Conservation (phyloP, 345 rosid genomes). For the Eucalyptus tenuipes region DNA sequence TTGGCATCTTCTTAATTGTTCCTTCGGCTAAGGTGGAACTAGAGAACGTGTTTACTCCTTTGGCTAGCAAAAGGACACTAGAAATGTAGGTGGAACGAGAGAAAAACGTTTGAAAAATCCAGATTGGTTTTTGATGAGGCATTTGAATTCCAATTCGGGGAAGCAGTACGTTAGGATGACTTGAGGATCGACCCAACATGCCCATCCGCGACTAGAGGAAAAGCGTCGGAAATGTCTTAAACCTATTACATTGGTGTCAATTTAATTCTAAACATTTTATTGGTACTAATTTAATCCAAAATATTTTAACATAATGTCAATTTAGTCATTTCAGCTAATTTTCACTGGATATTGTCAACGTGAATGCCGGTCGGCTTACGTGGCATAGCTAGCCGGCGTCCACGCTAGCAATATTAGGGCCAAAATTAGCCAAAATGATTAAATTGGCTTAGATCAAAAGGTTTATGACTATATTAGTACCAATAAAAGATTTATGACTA, state of each 20-base stretch:
- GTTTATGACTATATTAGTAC: fast-evolving
- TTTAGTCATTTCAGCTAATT: too few species aligned
- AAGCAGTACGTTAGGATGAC: fast-evolving
- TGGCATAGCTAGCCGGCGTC: fast-evolving
- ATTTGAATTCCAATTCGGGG: neutral
- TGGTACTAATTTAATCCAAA: fast-evolving
- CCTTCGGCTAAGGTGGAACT: too few species aligned
- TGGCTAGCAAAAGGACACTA: neutral
- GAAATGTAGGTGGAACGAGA: neutral
- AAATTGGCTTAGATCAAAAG: fast-evolving
- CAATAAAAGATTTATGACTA: fast-evolving
- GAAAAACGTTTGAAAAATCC: neutral
- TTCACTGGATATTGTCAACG: fast-evolving
- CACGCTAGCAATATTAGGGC: fast-evolving
- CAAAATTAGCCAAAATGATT: too few species aligned
- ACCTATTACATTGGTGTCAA: fast-evolving
- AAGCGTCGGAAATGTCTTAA: fast-evolving
- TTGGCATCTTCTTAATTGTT: neutral
- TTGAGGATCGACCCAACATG: fast-evolving
- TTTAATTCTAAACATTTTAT: fast-evolving
- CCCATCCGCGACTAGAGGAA: fast-evolving
- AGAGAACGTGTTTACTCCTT: too few species aligned
- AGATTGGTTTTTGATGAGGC: neutral
- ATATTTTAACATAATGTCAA: fast-evolving
- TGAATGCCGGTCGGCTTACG: fast-evolving